Percentiles rank a stretch among this genome's conserved stretches.
Evolutionary conservation across 2,329 filamentous ascomycete genomes (phyloP).

Genomic region (Alternaria ventricosa): DNA sequence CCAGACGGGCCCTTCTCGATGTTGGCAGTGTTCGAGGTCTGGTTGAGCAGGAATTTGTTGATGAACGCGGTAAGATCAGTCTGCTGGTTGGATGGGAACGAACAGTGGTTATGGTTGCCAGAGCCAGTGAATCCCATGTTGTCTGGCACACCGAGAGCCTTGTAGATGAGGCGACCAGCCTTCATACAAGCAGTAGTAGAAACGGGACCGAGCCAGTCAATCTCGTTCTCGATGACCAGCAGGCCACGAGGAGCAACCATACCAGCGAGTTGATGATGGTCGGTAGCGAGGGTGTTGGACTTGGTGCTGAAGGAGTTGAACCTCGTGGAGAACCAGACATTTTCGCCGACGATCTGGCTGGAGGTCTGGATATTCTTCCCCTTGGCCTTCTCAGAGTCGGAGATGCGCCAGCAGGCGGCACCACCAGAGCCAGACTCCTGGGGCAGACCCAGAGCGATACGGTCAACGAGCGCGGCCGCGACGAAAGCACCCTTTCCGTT

Average conservation of each 20-base stretch:
- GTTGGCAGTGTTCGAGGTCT: slow-evolving; percentile 36
- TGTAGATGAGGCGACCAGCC: slow-evolving; percentile 61
- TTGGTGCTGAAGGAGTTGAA: slow-evolving; percentile 61
- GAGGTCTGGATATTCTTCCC: slow-evolving; percentile 68
- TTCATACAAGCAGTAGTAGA: slow-evolving; percentile 66
- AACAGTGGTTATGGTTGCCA: slow-evolving; percentile 63
- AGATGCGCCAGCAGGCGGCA: slow-evolving; percentile 65
- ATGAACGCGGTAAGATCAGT: slow-evolving; percentile 62
- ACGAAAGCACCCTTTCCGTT: slow-evolving; percentile 70
- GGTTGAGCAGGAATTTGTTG: slow-evolving; percentile 57
- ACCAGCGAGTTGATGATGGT: slow-evolving; percentile 65
- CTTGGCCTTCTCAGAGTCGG: slow-evolving; percentile 54
- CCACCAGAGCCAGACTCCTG: slow-evolving; percentile 69
- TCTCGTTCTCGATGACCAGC: slow-evolving; percentile 64
- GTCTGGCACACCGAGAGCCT: slow-evolving; percentile 59
- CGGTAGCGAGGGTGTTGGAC: slow-evolving; percentile 58
- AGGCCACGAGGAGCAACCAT: slow-evolving; percentile 64
- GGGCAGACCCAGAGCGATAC: slow-evolving; percentile 66
- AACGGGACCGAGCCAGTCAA: slow-evolving; percentile 65
- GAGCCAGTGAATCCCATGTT: slow-evolving; percentile 66
- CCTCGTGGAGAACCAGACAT: slow-evolving; percentile 67
- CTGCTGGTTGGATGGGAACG: slow-evolving; percentile 61
- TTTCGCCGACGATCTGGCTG: slow-evolving; percentile 64
- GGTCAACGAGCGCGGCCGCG: slow-evolving; percentile 64
- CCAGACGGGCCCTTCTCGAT: slow-evolving; percentile 44